Conservation (phyloP, 805 yeast species). For the Candida glaebosa region DNA sequence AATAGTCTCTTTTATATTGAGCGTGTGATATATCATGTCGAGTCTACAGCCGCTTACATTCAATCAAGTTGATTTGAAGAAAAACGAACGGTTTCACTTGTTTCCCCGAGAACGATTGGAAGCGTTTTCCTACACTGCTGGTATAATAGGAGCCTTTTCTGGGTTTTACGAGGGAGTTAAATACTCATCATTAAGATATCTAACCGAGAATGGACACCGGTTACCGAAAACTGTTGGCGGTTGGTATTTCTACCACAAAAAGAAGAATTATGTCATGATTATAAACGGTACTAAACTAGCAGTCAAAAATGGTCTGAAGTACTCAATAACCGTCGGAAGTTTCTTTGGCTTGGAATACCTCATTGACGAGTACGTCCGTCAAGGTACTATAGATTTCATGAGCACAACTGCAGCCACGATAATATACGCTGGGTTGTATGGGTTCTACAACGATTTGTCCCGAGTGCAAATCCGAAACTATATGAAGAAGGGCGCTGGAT, state of each 20-base stretch:
- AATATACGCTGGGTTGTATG: conserved; percentile 50
- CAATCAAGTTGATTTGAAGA: conserved; percentile 5
- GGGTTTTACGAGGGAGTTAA: conserved; percentile 64
- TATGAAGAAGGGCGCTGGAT: conserved; percentile 48
- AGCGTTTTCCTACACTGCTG: conserved; percentile 33
- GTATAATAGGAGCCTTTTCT: conserved; percentile 43
- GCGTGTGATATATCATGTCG: no score
- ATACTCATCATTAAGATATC: conserved; percentile 51
- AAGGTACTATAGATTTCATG: conserved; percentile 55
- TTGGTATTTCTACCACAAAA: conserved; percentile 85
- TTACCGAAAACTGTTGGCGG: conserved; percentile 75
- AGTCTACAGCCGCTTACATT: neutral
- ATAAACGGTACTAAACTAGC: conserved; percentile 52
- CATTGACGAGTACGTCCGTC: conserved; percentile 44
- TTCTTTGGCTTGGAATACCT: conserved; percentile 61
- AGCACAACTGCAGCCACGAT: conserved; percentile 61
- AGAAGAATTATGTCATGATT: conserved; percentile 73
- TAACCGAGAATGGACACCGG: conserved; percentile 81
- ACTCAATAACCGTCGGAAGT: conserved; percentile 42
- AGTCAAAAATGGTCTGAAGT: conserved; percentile 30
- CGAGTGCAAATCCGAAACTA: conserved; percentile 39
- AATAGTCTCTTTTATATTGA: no score
- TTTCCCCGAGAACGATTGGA: conserved; percentile 45
- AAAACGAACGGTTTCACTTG: conserved; percentile 47
- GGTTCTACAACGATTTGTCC: conserved; percentile 42